phyloP scores from a whole-genome alignment of 2,329 filamentous ascomycete species.

The Onygenales sp. region DNA sequence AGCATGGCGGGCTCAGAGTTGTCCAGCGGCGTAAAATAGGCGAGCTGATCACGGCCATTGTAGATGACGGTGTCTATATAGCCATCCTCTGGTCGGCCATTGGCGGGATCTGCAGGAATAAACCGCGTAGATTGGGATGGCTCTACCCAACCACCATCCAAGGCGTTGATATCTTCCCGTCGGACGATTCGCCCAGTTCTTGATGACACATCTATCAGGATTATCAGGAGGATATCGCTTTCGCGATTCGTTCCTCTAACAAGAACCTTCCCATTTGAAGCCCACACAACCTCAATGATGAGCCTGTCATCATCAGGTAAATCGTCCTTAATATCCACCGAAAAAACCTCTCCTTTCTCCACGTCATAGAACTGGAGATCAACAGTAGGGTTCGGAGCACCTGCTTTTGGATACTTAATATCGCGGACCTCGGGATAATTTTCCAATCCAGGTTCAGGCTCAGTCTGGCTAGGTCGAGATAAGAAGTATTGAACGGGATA shows the following conservation, averaged over 20 bases:
- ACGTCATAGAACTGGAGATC: constrained; percentile 84
- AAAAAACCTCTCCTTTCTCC: constrained; percentile 64
- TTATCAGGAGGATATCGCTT: constrained; percentile 79
- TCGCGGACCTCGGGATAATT: constrained; percentile 80
- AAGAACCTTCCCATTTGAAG: constrained; percentile 66
- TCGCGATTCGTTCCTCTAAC: constrained; percentile 91
- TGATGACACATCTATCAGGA: constrained; percentile 67
- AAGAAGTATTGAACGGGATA: constrained; percentile 93
- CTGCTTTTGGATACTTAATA: constrained; percentile 97
- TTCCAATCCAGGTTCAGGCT: constrained; percentile 62
- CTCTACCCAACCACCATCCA: constrained; percentile 98
- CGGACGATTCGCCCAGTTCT: constrained; percentile 71
- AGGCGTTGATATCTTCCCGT: constrained; percentile 64
- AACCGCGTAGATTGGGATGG: constrained; percentile 78
- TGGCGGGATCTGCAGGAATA: constrained; percentile 70
- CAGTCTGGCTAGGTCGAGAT: constrained; percentile 67
- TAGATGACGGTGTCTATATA: constrained; percentile 89
- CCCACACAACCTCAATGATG: constrained; percentile 91
- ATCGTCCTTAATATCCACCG: constrained; percentile 64
- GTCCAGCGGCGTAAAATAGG: constrained; percentile 84
- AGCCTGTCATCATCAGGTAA: constrained; percentile 76
- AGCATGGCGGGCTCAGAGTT: constrained; percentile 73
- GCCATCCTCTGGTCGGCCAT: constrained; percentile 70
- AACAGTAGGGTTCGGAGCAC: constrained; percentile 84
- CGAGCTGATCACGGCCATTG: constrained; percentile 80